A percentile compares a stretch with the other conserved stretches of the same genome.
phyloP scores from a whole-genome alignment of 257 asterid genomes.

The Hygrophila difformis region DNA sequence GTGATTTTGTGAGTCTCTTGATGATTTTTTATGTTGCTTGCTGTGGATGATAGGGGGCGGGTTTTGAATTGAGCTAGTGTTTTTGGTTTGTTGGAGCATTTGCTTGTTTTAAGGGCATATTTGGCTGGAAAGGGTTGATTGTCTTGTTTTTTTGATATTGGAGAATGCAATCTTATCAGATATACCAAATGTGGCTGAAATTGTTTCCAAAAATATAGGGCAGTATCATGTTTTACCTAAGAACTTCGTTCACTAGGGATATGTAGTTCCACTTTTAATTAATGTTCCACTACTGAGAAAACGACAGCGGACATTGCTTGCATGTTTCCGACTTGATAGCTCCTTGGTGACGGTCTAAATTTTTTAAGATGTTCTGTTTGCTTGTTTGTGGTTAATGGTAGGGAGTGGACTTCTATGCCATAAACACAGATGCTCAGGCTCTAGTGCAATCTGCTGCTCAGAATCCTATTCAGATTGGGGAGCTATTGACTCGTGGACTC shows the following conservation, averaged over 20 bases:
- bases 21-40: background rate
- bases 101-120: background rate
- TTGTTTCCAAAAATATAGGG: background rate
- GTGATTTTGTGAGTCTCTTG: background rate
- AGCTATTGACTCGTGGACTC: conserved; percentile 96
- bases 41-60: background rate
- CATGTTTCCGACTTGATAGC: background rate
- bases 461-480: conserved; percentile 92
- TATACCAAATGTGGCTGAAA: background rate
- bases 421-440: conserved; percentile 97
- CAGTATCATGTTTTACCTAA: background rate
- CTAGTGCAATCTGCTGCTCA: conserved; percentile 82
- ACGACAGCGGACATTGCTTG: no score
- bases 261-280: background rate
- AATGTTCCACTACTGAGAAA: no score
- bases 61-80: background rate
- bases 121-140: background rate
- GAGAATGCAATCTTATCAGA: background rate
- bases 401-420: conserved; percentile 97
- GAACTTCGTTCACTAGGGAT: background rate
- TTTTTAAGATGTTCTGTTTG: no score
- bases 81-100: background rate
- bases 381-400: conserved; percentile 16
- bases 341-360: background rate
- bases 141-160: background rate